Evolutionary conservation across 78 protist genomes (phyloP).

Genomic region (Protostelium mycophagum): DNA sequence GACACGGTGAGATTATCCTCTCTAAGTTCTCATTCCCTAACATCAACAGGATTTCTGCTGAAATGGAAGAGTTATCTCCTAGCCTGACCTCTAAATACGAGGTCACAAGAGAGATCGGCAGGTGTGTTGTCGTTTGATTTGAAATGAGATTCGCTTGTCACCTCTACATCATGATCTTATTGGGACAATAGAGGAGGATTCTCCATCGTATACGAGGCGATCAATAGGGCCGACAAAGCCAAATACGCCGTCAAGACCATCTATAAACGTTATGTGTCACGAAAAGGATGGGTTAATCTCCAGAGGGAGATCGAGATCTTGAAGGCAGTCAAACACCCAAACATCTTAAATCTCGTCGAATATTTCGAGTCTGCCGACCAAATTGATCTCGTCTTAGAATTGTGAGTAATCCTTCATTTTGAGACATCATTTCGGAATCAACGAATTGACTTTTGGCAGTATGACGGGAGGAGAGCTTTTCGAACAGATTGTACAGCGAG

Average conservation of each 20-base stretch:
- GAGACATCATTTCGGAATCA: too few relatives aligned
- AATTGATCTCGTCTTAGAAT: constrained; percentile 60
- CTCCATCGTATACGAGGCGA: constrained; percentile 62
- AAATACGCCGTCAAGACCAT: constrained; percentile 55
- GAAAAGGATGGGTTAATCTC: constrained; percentile 53
- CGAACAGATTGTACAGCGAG: constrained; percentile 67
- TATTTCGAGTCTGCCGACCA: constrained; percentile 34
- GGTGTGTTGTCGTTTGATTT: neutral
- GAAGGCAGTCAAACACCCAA: constrained; percentile 60
- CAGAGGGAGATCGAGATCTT: constrained; percentile 68
- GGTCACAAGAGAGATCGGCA: neutral
- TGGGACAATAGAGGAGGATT: constrained; percentile 73
- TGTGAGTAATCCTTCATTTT: constrained; percentile 46
- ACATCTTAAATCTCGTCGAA: constrained; percentile 58
- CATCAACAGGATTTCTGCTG: too few relatives aligned
- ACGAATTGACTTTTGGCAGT: neutral
- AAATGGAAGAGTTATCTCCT: neutral
- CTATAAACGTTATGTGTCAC: constrained; percentile 52
- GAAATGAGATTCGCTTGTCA: too few relatives aligned
- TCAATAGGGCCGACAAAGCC: constrained; percentile 15
- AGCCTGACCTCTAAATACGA: neutral
- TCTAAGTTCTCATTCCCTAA: too few relatives aligned
- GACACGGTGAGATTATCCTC: too few relatives aligned
- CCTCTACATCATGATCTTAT: too few relatives aligned
- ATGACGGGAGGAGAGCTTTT: constrained; percentile 73